Conservation (phyloP, 1,284 basidiomycete genomes). For the Malassezia pachydermatis region DNA sequence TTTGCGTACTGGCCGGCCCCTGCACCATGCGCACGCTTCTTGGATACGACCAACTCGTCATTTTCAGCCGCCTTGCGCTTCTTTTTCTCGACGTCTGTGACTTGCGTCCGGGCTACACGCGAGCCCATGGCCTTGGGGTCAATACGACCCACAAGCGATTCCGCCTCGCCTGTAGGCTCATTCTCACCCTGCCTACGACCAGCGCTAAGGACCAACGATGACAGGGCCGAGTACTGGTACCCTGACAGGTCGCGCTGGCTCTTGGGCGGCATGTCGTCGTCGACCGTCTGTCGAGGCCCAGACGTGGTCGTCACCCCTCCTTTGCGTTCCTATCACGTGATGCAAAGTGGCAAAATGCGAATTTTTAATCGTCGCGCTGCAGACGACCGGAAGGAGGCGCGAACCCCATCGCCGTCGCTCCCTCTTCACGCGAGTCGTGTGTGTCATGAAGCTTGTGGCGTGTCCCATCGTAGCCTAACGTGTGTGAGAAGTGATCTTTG, state of each 20-base stretch:
- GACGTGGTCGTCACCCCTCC: neutral
- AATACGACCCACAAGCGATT: constrained; percentile 81
- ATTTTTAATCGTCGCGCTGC: constrained; percentile 2
- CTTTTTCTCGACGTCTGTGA: constrained; percentile 91
- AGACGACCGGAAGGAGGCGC: neutral
- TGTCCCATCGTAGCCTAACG: too few species aligned
- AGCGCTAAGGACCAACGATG: constrained; percentile 41
- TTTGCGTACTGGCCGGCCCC: constrained; percentile 46
- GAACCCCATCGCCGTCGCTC: too few species aligned
- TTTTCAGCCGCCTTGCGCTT: constrained; percentile 52
- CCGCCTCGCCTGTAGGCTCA: constrained; percentile 91
- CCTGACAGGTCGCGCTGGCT: constrained; percentile 40
- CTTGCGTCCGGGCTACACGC: constrained; percentile 67
- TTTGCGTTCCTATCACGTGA: constrained; percentile 5
- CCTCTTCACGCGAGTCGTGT: constrained; percentile 4
- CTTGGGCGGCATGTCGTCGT: constrained; percentile 36
- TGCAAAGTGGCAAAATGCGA: neutral
- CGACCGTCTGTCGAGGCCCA: neutral
- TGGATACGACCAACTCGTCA: constrained; percentile 23
- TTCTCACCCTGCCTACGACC: constrained; percentile 34
- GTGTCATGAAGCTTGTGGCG: too few species aligned
- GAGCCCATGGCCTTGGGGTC: constrained; percentile 88
- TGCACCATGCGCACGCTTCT: constrained; percentile 17
- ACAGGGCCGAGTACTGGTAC: constrained; percentile 47
- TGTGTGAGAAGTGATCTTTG: too few species aligned